Evolutionary conservation across 805 yeast genomes (phyloP).

Genomic region (Pichia eremophila): DNA sequence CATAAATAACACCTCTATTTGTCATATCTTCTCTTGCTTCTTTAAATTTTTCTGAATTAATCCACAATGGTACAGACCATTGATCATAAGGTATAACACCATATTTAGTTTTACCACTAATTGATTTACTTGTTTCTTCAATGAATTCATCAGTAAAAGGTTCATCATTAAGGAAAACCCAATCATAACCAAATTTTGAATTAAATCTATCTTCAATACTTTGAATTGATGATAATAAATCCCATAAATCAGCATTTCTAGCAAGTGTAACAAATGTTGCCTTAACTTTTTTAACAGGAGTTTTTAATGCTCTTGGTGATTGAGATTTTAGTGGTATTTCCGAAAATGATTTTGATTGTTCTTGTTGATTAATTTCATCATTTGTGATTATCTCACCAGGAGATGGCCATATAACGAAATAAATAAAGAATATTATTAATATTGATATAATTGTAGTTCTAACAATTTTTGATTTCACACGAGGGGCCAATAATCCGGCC

Average conservation of each 20-base stretch:
- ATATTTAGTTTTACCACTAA: constrained; percentile 67
- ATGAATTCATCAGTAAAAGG: constrained; percentile 75
- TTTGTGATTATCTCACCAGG: background rate
- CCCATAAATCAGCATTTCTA: constrained; percentile 57
- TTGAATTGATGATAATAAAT: constrained; percentile 53
- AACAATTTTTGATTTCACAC: background rate
- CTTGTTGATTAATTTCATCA: background rate
- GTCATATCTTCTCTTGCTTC: constrained; percentile 42
- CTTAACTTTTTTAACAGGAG: background rate
- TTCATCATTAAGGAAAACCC: constrained; percentile 89
- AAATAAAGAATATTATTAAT: background rate
- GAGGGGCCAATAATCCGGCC: background rate
- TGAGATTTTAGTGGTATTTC: background rate
- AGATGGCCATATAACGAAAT: background rate
- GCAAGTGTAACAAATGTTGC: constrained; percentile 58
- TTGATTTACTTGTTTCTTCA: constrained; percentile 49
- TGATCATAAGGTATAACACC: constrained; percentile 73
- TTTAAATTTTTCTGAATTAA: constrained; percentile 58
- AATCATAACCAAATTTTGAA: constrained; percentile 69
- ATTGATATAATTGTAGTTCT: background rate
- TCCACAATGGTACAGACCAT: constrained; percentile 83
- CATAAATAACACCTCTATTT: constrained; percentile 44
- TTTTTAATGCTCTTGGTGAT: no score
- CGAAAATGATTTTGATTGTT: background rate
- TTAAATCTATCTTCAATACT: constrained; percentile 87